Evolutionary conservation across 2,329 filamentous ascomycete species (phyloP).

Genomic region (Juglanconis juglandina): DNA sequence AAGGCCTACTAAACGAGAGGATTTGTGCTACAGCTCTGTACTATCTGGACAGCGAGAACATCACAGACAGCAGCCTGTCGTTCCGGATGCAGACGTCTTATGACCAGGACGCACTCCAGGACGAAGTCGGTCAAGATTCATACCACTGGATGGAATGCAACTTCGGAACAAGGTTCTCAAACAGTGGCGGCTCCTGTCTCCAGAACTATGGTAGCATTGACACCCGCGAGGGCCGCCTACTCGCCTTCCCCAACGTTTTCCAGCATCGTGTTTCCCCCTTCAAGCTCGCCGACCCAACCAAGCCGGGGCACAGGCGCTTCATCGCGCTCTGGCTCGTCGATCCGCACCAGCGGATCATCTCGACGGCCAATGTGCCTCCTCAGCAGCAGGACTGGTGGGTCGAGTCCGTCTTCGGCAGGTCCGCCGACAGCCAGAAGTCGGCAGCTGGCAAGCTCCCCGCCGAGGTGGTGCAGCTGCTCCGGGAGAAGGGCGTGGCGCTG

Average conservation of each 20-base stretch:
- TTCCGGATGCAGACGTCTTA: constrained; percentile 45
- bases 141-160: constrained; percentile 29
- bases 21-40: constrained; percentile 62
- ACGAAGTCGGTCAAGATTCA: constrained; percentile 27
- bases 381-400: constrained; percentile 40
- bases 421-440: neutral
- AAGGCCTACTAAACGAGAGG: constrained; percentile 58
- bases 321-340: constrained; percentile 61
- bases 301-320: constrained; percentile 56
- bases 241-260: constrained; percentile 53
- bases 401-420: constrained; percentile 17
- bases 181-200: constrained; percentile 30
- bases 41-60: constrained; percentile 60
- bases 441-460: constrained; percentile 11
- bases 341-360: constrained; percentile 43
- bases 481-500: constrained; percentile 1
- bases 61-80: constrained; percentile 47
- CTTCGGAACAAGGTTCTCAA: constrained; percentile 30
- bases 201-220: constrained; percentile 47
- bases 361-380: constrained; percentile 42
- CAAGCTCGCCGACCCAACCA: constrained; percentile 45
- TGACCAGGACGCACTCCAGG: constrained; percentile 31
- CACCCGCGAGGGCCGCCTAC: constrained; percentile 44
- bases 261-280: constrained; percentile 54
- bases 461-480: constrained; percentile 17